These are phyloP conservation scores for Trichocladium antarcticum DNA, from an alignment of 495 filamentous ascomycete genomes.

Conservation along the genomic window DNA sequence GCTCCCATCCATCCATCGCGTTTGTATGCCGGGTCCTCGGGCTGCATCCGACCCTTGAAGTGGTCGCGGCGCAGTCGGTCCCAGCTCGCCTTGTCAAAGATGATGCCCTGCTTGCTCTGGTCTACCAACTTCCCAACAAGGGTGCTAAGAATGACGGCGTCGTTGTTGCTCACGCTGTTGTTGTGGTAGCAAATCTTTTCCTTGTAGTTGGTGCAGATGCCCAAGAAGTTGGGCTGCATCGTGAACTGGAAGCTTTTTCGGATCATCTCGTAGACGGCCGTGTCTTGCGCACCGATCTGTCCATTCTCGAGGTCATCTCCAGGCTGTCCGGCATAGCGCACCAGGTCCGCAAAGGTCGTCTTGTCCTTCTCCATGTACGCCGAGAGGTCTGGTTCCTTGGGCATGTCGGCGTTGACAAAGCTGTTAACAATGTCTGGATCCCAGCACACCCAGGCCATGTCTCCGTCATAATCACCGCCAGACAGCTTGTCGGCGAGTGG, in stretches of 20 bases:
- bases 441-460: slow-evolving; percentile 87
- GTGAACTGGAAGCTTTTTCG: slow-evolving; percentile 52
- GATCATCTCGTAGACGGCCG: slow-evolving; percentile 37
- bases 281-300: background rate
- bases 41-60: slow-evolving; percentile 25
- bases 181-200: slow-evolving; percentile 55
- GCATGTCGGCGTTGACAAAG: slow-evolving; percentile 62
- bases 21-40: slow-evolving; percentile 34
- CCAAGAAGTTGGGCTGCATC: slow-evolving; percentile 53
- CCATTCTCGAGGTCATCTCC: background rate
- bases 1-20: slow-evolving; percentile 25
- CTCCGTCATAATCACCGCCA: slow-evolving; percentile 92
- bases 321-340: slow-evolving; percentile 6
- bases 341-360: slow-evolving; percentile 40
- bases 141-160: slow-evolving; percentile 50
- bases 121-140: slow-evolving; percentile 76
- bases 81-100: slow-evolving; percentile 52
- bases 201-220: slow-evolving; percentile 63
- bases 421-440: slow-evolving; percentile 58
- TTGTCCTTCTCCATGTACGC: slow-evolving; percentile 49
- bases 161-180: slow-evolving; percentile 43
- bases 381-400: slow-evolving; percentile 37
- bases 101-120: slow-evolving; percentile 63
- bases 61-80: slow-evolving; percentile 36
- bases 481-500: slow-evolving; percentile 73